Base-by-base conservation (phyloP, 140 eudicot genomes). In the Senecio squalidus region DNA sequence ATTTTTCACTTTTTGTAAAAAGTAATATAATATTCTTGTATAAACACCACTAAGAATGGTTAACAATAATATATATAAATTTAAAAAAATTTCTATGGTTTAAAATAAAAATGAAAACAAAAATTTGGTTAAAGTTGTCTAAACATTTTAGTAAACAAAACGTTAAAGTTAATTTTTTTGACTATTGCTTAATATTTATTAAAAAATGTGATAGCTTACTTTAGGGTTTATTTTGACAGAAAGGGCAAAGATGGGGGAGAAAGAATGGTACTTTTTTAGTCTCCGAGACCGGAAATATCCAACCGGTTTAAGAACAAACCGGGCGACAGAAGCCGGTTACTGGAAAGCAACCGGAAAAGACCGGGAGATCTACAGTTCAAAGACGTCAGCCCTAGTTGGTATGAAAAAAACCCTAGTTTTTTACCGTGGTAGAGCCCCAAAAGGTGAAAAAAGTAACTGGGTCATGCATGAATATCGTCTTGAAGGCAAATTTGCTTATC, bases 341-440 rank as follows among this genome's bases (percentile, higher is more conserved):
- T 89, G 97, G 97, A 89, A 89, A 68, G 97, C 97, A 1, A 86
- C 98, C 13, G 98, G 98, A 11, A 91, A 91, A 66, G 98, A 91
- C 67, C 62, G 98, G 45, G 98, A 91, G 66, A 91, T 91, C 48
- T 81, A 80, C 80, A 91, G 96, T 70, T 80, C 96, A 0, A 91
- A 86, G 58, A 86, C 91, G 3, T 64, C 80, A 1, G 74, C 91
- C 1, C 66, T 91, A 20, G 86, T 91, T 34, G 98, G 98, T 10
- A 91, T 91, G 98, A 91, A 91, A 91, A 91, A 91, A 74, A 91
- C 98, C 71, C 88, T 91, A 10, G 98, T 91, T 16, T 91, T 91
- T 65, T 91, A 91, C 80, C 56, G 91, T 15, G 97, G 98, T 0
- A 77, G 98, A 36, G 98, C 98, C 22, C 98, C 98, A 0, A 89